Percentiles rank a stretch among this genome's conserved stretches.
Evolutionary conservation across 2,329 filamentous ascomycete species (phyloP).

Genomic region (Cordyceps fumosorosea): DNA sequence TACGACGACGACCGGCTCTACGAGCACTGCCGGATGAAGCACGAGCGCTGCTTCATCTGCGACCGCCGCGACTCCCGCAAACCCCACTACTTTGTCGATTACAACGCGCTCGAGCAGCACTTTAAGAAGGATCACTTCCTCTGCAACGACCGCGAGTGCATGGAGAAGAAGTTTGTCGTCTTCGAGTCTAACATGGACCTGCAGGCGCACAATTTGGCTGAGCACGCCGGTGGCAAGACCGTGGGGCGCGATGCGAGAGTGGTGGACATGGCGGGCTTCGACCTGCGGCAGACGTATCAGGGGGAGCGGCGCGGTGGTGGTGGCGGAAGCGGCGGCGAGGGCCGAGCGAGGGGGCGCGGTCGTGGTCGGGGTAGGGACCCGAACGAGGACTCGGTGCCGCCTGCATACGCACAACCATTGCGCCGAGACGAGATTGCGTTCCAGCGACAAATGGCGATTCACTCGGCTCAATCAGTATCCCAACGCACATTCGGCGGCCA

Average conservation of each 20-base stretch:
- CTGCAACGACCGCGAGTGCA: slow-evolving; percentile 76
- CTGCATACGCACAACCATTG: slow-evolving; percentile 71
- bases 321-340: slow-evolving; percentile 33
- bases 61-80: slow-evolving; percentile 63
- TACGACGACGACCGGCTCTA: slow-evolving; percentile 96
- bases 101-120: slow-evolving; percentile 77
- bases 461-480: slow-evolving; percentile 74
- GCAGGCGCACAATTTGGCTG: slow-evolving; percentile 83
- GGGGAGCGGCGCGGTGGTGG: slow-evolving; percentile 49
- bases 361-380: slow-evolving; percentile 69
- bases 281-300: slow-evolving; percentile 68
- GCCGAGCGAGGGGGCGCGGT: slow-evolving; percentile 30
- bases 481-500: slow-evolving; percentile 80
- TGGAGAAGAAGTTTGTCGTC: slow-evolving; percentile 97
- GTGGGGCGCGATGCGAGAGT: slow-evolving; percentile 73
- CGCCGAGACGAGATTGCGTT: slow-evolving; percentile 84
- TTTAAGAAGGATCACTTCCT: slow-evolving; percentile 83
- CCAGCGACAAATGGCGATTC: slow-evolving; percentile 86
- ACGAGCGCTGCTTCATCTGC: slow-evolving; percentile 93
- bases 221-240: slow-evolving; percentile 80
- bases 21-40: slow-evolving; percentile 84
- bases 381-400: slow-evolving; percentile 72
- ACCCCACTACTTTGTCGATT: slow-evolving; percentile 89
- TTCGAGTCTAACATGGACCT: slow-evolving; percentile 93
- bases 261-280: slow-evolving; percentile 83